These are phyloP conservation scores for Fusarium subtropicale DNA, from an alignment of 2,329 filamentous ascomycete species.

Conservation along the genomic window DNA sequence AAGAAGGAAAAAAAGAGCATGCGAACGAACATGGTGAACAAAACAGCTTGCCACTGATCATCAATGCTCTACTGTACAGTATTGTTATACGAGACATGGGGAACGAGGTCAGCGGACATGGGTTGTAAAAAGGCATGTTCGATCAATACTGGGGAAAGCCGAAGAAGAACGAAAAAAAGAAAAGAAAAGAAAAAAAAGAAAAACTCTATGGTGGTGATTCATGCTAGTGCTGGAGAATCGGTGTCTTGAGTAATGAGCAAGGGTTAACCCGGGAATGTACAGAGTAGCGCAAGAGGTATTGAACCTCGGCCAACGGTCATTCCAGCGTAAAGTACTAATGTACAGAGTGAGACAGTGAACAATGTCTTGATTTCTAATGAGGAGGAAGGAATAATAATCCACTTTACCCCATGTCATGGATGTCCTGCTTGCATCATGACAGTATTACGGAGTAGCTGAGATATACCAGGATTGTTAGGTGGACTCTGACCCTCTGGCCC, in stretches of 20 bases:
- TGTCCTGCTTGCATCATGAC: neutral
- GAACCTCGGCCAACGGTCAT: conserved; percentile 24
- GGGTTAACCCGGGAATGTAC: conserved; percentile 16
- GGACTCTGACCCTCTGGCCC: neutral
- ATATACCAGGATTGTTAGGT: conserved; percentile 1
- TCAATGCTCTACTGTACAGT: neutral
- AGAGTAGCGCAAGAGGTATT: conserved; percentile 11
- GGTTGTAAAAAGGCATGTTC: neutral
- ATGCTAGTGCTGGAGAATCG: conserved; percentile 6
- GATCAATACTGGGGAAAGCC: neutral
- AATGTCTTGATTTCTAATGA: conserved; percentile 10
- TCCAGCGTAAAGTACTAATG: conserved; percentile 1
- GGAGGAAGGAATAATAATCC: neutral
- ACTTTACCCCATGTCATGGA: neutral
- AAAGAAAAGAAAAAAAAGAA: neutral
- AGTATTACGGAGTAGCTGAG: neutral
- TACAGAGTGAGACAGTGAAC: neutral
- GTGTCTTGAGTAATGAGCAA: conserved; percentile 13
- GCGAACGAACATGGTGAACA: neutral
- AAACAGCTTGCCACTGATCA: conserved; percentile 15
- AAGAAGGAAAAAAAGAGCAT: neutral
- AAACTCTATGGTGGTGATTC: neutral
- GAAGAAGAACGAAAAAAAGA: neutral
- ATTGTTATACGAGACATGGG: neutral
- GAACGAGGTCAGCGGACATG: neutral